Base-by-base conservation (phyloP, 2,329 filamentous ascomycete genomes). In the Lecanicillium sp. region DNA sequence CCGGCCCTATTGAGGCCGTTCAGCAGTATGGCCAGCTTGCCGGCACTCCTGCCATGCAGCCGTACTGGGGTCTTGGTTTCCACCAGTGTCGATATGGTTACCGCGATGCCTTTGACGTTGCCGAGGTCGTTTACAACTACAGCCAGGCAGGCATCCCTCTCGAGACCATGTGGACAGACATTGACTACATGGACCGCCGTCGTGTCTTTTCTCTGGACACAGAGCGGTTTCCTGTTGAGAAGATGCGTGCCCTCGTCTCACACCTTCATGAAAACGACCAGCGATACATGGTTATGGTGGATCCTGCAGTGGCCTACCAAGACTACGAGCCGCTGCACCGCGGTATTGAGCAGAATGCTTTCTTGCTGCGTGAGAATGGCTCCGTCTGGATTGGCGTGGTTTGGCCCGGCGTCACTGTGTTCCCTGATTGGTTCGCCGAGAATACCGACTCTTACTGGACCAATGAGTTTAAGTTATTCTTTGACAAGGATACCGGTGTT, bases 121-220 rank as follows among this genome's bases (percentile, higher is more conserved):
- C 79, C 14, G 80, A 82, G 35, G 80, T 85, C 1, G 71, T 85
- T 5, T 72, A 75, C 43, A 79, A 76, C 55, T 85, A 85, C 58
- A 73, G 70, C 27, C 65, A 67, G 35, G 73, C 75, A 29, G 61
- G 67, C 13, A 85, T 88, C 40, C 81, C 82, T 1, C 63, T 87
- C 1, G 83, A 88, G 55, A 83, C 79, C 3, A 80, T 86, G 57
- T 85, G 80, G 80, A 79, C 75, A 13, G 80, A 85, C 47, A 84
- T 84, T 39, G 79, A 84, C 52, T 83, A 83, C 58, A 83, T 83
- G 79, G 65, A 76, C 47, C 49, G 44, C 33, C 54, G 56, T 27
- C 54, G 55, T 18, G 54, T 83, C 42, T 85, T 85, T 56, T 78
- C 75, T 1, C 61, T 78, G 1, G 81, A 85, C 47, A 73, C 76